phyloP scores from a whole-genome alignment of 371 early-diverging fungal genomes.

The Lichtheimia hyalospora region DNA sequence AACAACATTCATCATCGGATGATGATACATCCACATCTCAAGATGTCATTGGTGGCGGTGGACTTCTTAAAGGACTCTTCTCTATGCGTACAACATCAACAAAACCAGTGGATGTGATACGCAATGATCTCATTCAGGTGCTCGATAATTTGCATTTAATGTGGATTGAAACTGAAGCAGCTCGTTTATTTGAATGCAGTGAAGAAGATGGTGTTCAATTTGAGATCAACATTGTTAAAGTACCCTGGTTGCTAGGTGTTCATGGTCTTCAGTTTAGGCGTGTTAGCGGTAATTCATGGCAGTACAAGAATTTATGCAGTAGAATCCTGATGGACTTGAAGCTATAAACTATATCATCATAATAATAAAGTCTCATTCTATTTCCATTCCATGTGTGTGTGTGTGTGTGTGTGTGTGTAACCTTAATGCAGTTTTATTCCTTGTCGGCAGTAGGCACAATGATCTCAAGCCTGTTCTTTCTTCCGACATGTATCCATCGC shows the following conservation, averaged over 20 bases:
- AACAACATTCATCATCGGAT: neutral
- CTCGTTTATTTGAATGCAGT: constrained; percentile 60
- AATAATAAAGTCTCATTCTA: neutral
- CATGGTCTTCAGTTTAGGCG: constrained; percentile 74
- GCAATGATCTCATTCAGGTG: constrained; percentile 62
- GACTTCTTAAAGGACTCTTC: constrained; percentile 72
- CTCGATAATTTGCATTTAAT: constrained; percentile 57
- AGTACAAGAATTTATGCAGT: constrained; percentile 65
- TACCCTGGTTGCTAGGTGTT: constrained; percentile 64
- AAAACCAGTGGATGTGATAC: constrained; percentile 66
- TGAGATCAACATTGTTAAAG: constrained; percentile 64
- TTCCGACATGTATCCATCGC: no score
- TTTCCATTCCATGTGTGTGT: no score
- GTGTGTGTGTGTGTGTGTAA: no score
- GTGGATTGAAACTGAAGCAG: constrained; percentile 67
- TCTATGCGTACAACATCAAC: constrained; percentile 78
- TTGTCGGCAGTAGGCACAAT: no score
- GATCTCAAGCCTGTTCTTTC: no score
- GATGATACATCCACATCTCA: constrained; percentile 47
- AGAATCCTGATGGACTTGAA: constrained; percentile 55
- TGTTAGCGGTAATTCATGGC: constrained; percentile 70
- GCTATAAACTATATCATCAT: constrained; percentile 28
- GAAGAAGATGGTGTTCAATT: constrained; percentile 57
- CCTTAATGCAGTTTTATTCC: no score
- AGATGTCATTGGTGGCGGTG: constrained; percentile 27